phyloP scores from a whole-genome alignment of 2,329 filamentous ascomycete species.

The Annulohypoxylon truncatum region DNA sequence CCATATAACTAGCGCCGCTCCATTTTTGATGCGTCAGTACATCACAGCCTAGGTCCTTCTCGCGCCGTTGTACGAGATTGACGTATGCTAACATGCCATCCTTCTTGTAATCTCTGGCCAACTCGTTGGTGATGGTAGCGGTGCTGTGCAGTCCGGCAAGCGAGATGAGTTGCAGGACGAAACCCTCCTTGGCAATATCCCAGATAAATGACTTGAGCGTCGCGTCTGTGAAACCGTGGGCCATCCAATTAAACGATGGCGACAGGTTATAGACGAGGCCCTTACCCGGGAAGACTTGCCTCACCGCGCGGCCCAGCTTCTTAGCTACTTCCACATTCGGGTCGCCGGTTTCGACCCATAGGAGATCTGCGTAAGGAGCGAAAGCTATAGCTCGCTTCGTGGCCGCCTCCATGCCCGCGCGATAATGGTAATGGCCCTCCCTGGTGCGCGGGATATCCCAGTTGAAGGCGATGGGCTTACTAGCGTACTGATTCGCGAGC shows the following conservation, averaged over 20 bases:
- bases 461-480: conserved; percentile 79
- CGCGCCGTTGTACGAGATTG: conserved; percentile 86
- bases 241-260: conserved; percentile 99
- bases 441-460: conserved; percentile 94
- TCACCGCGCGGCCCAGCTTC: conserved; percentile 81
- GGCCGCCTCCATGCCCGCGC: conserved; percentile 83
- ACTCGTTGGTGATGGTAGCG: conserved; percentile 74
- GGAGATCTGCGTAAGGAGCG: conserved; percentile 89
- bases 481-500: conserved; percentile 75
- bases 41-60: conserved; percentile 91
- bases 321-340: conserved; percentile 83
- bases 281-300: conserved; percentile 77
- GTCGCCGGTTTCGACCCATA: conserved; percentile 97
- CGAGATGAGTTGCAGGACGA: conserved; percentile 74
- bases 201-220: conserved; percentile 92
- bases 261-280: conserved; percentile 96
- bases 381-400: conserved; percentile 95
- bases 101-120: conserved; percentile 84
- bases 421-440: conserved; percentile 94
- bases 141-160: conserved; percentile 75
- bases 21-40: conserved; percentile 96
- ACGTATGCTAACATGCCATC: conserved; percentile 98
- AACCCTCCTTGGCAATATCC: conserved; percentile 93
- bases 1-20: conserved; percentile 77
- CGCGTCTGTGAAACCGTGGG: conserved; percentile 86